phyloP scores from a whole-genome alignment of 2,329 filamentous ascomycete species.

The Sclerotiophoma versabilis region DNA sequence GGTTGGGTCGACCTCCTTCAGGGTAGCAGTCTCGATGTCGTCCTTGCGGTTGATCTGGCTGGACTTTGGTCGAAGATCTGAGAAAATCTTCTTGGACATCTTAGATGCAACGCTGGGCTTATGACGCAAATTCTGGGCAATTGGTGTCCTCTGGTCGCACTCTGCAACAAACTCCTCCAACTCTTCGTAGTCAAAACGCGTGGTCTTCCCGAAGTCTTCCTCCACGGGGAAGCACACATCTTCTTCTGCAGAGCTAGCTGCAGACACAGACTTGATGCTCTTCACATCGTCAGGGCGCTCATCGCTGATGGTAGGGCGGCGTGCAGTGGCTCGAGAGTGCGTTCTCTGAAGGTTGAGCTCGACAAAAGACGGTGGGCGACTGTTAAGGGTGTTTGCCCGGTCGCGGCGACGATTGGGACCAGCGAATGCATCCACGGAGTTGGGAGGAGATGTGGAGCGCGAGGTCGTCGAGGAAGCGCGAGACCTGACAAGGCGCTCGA shows the following conservation, averaged over 20 bases:
- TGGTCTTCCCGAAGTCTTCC: constrained; percentile 74
- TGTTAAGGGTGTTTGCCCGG: constrained; percentile 72
- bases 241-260: constrained; percentile 77
- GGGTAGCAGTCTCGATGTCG: constrained; percentile 39
- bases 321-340: constrained; percentile 71
- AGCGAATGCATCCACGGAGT: constrained; percentile 97
- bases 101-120: constrained; percentile 44
- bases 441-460: constrained; percentile 84
- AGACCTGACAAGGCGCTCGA: constrained; percentile 50
- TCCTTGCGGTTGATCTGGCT: constrained; percentile 47
- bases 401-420: constrained; percentile 86
- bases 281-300: constrained; percentile 65
- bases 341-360: constrained; percentile 72
- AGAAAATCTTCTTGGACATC: constrained; percentile 65
- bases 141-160: constrained; percentile 56
- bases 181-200: constrained; percentile 89
- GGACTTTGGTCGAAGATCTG: constrained; percentile 63
- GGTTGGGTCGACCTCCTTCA: constrained; percentile 40
- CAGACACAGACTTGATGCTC: constrained; percentile 67
- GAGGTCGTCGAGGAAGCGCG: constrained; percentile 61
- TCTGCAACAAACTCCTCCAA: constrained; percentile 88
- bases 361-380: constrained; percentile 58
- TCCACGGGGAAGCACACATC: constrained; percentile 89
- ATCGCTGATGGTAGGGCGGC: constrained; percentile 66
- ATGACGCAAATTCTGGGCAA: constrained; percentile 51